Conservation (phyloP, 371 early-diverging fungal species). For the Rhizopus microsporus region DNA sequence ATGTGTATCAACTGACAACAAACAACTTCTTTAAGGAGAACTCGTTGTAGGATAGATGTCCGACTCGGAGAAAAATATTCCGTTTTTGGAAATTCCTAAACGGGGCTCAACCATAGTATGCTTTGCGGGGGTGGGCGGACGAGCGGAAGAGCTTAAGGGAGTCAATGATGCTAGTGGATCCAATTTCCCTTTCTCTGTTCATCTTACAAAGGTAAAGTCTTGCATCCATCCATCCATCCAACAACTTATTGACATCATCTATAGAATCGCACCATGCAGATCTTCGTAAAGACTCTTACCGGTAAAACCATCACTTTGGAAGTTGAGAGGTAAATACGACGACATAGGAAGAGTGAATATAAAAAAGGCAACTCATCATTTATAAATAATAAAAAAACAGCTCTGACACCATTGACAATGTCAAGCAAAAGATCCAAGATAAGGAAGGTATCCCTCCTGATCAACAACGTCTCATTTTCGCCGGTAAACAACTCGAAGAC, state of each 20-base stretch:
- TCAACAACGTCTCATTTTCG: slow-evolving; percentile 99
- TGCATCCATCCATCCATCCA: slow-evolving; percentile 22
- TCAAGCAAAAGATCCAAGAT: slow-evolving; percentile 97
- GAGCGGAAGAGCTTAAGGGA: slow-evolving; percentile 1
- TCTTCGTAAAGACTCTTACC: slow-evolving; percentile 88
- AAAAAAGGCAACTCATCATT: not conserved
- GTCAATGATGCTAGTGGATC: not conserved
- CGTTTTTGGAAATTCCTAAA: not conserved
- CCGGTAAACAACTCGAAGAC: slow-evolving; percentile 99
- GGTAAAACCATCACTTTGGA: slow-evolving; percentile 96
- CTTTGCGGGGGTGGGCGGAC: not conserved
- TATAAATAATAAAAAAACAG: slow-evolving; percentile 17
- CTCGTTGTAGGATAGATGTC: not conserved
- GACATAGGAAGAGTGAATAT: not conserved
- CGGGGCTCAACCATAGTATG: not conserved
- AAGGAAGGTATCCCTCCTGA: slow-evolving; percentile 99
- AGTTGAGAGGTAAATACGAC: slow-evolving; percentile 66
- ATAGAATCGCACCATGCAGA: slow-evolving; percentile 60
- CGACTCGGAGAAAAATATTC: not conserved
- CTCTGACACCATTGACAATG: slow-evolving; percentile 65
- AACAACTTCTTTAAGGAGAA: too few relatives aligned
- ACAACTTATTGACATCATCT: not conserved
- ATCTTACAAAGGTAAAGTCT: slow-evolving; percentile 28
- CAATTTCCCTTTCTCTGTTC: slow-evolving; percentile 31
- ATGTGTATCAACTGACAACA: too few relatives aligned